A percentile compares a stretch with the other conserved stretches of the same genome.
These are phyloP conservation scores for Yarrowia sp. DNA, from an alignment of 805 yeast species.

Conservation along the genomic window DNA sequence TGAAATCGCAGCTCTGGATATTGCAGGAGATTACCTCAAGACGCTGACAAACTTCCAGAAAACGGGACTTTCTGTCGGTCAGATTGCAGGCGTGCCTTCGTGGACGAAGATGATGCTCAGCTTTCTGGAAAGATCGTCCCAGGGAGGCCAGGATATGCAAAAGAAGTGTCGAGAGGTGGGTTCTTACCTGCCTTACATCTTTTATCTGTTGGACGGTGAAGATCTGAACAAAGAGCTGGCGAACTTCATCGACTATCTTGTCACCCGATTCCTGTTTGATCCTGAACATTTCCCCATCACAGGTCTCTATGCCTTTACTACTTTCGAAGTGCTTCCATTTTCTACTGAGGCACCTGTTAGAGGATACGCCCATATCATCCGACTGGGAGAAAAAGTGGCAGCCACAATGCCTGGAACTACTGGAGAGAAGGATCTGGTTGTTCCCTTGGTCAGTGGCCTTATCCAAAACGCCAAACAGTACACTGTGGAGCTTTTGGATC, in stretches of 20 bases:
- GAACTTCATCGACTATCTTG: conserved; percentile 15
- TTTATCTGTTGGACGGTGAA: conserved; percentile 9
- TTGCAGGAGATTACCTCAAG: conserved; percentile 23
- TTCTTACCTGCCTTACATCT: conserved; percentile 21
- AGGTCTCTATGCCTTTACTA: conserved; percentile 28
- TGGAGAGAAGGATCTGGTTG: conserved; percentile 21
- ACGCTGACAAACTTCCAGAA: conserved; percentile 18
- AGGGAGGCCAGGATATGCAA: conserved; percentile 25
- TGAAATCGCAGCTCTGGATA: conserved; percentile 6
- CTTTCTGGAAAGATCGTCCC: conserved; percentile 17
- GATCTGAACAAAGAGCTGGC: conserved; percentile 8
- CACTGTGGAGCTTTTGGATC: conserved; percentile 29
- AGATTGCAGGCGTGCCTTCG: conserved; percentile 6
- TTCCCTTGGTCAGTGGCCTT: conserved; percentile 15
- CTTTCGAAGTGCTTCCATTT: conserved; percentile 2
- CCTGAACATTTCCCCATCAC: conserved; percentile 35
- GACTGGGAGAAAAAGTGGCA: conserved; percentile 19
- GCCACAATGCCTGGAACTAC: conserved; percentile 8
- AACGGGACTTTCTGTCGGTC: conserved; percentile 1
- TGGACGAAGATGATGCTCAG: conserved; percentile 24
- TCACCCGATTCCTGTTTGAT: conserved; percentile 25
- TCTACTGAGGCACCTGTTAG: conserved; percentile 17
- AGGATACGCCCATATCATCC: conserved; percentile 12
- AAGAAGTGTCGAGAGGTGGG: conserved; percentile 35
- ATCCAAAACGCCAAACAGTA: conserved; percentile 28